Evolutionary conservation across 352 stramenopile genomes (phyloP), one percentile per base, ranked within the genome.

Genomic region (Globisporangium sylvaticum): DNA sequence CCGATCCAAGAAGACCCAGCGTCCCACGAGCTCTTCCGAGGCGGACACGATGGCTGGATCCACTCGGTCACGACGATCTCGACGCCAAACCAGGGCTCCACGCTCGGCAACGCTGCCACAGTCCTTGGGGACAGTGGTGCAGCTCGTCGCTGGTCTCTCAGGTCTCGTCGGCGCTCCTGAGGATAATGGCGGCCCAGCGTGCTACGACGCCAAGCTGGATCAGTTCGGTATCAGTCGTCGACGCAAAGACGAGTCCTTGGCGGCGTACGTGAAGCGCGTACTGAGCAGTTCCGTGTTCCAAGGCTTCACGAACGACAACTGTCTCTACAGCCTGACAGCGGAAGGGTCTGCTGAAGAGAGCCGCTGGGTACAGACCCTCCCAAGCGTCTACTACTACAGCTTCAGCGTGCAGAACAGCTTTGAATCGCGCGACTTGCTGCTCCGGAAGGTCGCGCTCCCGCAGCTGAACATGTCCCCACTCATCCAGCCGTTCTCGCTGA

Each of bases 21-120:
- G 9, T 71, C 64, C 27, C 64, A 75, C 34, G 27, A 32, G 53
- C 55, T 75, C 8, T 77, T 77, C 42, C 52, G 34, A 4, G 70
- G 67, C 22, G 73, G 70, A 32, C 69, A 77, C 39, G 32, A 71
- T 42, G 34, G 12, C 61, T 77, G 69, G 69, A 57, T 79, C 42
- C 73, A 77, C 63, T 80, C 70, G 50, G 70, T 80, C 70, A 72
- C 73, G 64, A 71, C 62, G 3, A 29, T 74, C 34, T 60, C 70
- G 24, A 57, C 59, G 42, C 62, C 65, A 5, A 62, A 77, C 70
- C 70, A 75, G 62, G 67, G 67, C 58, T 75, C 67, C 58, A 52
- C 64, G 22, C 27, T 77, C 7, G 67, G 59, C 22, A 62, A 70
- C 34, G 67, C 61, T 14, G 48, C 73, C 24, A 61, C 68, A 5